Conservation (phyloP, 225 moss, liverwort and hornwort genomes). For the Asterella californica region DNA sequence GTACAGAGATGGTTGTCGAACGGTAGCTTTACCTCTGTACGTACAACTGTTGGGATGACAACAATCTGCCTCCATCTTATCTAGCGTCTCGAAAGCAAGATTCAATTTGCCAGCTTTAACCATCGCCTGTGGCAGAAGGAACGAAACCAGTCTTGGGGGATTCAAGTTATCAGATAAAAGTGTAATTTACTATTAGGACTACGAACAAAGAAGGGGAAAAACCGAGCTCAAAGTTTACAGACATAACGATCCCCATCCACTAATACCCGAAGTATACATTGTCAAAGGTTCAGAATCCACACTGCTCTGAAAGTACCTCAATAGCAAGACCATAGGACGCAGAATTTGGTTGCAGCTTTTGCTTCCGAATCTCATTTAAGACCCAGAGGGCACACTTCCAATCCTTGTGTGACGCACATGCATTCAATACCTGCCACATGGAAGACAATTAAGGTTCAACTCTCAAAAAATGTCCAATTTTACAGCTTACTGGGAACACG, state of each 20-base stretch:
- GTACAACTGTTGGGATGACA: slow-evolving; percentile 82
- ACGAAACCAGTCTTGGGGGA: no score
- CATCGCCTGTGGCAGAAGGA: not conserved
- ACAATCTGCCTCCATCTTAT: slow-evolving; percentile 68
- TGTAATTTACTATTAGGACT: no score
- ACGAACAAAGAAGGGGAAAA: no score
- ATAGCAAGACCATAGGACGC: slow-evolving; percentile 84
- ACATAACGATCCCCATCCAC: no score
- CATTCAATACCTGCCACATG: slow-evolving; percentile 72
- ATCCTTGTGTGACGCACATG: slow-evolving; percentile 77
- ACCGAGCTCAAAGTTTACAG: no score
- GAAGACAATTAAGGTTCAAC: not conserved
- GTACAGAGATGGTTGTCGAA: no score
- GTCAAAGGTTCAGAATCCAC: not conserved
- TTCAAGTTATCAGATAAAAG: no score
- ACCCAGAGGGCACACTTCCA: slow-evolving; percentile 76
- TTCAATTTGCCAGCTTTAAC: slow-evolving; percentile 67
- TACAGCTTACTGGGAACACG: no score
- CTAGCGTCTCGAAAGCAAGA: slow-evolving; percentile 65
- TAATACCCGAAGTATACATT: no score
- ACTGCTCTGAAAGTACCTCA: slow-evolving; percentile 54
- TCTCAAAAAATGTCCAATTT: no score
- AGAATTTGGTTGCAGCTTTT: slow-evolving; percentile 57
- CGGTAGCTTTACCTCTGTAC: slow-evolving; percentile 57
- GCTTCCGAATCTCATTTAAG: slow-evolving; percentile 51